Conservation (phyloP, 192 early-diverging fungal species). For the Funneliformis mosseae region DNA sequence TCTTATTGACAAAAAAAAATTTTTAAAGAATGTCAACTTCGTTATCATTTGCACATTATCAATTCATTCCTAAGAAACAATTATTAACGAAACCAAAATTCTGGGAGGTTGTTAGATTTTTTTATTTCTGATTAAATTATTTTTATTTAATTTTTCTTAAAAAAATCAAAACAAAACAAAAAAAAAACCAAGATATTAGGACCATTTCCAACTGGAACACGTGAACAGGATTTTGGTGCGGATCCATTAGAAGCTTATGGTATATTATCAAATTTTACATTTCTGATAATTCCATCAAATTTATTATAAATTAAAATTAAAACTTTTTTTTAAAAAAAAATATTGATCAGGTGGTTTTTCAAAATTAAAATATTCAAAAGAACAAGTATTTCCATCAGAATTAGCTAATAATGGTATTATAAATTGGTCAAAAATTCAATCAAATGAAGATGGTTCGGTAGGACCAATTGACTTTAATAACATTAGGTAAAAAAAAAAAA, state of each 20-base stretch:
- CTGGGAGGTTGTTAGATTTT: background rate
- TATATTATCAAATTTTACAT: conserved; percentile 31
- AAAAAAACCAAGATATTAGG: conserved; percentile 53
- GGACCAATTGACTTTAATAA: conserved; percentile 52
- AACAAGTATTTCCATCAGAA: conserved; percentile 65
- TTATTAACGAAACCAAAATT: background rate
- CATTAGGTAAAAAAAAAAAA: conserved; percentile 40
- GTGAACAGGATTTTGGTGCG: conserved; percentile 64
- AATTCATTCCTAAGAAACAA: too few relatives aligned
- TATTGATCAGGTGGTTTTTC: conserved; percentile 58
- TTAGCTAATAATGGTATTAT: conserved; percentile 62
- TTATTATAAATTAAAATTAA: background rate
- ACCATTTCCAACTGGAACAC: conserved; percentile 66
- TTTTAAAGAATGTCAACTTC: too few relatives aligned
- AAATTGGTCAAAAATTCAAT: conserved; percentile 54
- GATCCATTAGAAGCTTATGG: conserved; percentile 76
- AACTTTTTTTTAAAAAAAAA: background rate
- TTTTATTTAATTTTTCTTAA: background rate
- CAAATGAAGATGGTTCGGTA: conserved; percentile 55
- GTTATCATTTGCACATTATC: too few relatives aligned
- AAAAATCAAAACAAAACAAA: background rate
- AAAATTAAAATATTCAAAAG: conserved; percentile 50
- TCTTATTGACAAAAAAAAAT: too few relatives aligned
- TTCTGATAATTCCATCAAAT: background rate
- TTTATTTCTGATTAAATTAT: background rate